These are phyloP conservation scores for Ulvella scutata DNA, from an alignment of 139 green algal species.

Conservation along the genomic window DNA sequence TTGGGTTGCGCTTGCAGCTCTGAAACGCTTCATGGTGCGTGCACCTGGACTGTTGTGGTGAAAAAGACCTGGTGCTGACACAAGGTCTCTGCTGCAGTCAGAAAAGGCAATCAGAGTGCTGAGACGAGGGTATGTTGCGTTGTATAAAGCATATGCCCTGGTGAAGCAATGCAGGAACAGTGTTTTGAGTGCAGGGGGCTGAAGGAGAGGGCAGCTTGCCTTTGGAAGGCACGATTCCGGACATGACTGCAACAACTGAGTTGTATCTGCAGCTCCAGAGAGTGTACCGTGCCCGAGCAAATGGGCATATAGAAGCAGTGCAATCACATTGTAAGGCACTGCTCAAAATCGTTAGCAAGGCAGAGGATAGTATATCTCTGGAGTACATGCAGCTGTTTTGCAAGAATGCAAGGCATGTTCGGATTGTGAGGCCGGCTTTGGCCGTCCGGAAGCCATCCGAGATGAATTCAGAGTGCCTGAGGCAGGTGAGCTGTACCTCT, in stretches of 20 bases:
- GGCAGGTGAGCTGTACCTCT: neutral
- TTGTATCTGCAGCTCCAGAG: constrained; percentile 70
- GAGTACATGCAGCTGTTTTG: constrained; percentile 50
- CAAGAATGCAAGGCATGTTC: constrained; percentile 63
- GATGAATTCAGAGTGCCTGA: constrained; percentile 7
- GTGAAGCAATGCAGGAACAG: neutral
- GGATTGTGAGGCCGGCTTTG: constrained; percentile 21
- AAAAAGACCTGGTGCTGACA: too few species aligned
- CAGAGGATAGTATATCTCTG: constrained; percentile 21
- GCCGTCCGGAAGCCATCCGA: neutral
- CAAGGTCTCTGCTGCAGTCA: too few species aligned
- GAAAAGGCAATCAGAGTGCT: too few species aligned
- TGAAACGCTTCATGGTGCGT: constrained; percentile 49
- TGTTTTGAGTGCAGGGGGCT: constrained; percentile 9
- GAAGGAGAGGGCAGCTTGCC: constrained; percentile 30
- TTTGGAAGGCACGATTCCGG: constrained; percentile 75
- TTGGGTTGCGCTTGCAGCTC: constrained; percentile 64
- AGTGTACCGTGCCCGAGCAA: constrained; percentile 65
- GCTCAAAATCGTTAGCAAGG: constrained; percentile 29
- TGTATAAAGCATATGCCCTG: neutral
- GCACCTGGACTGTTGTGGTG: too few species aligned
- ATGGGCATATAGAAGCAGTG: constrained; percentile 51
- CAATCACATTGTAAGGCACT: constrained; percentile 29
- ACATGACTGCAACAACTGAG: constrained; percentile 90
- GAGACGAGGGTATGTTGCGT: too few species aligned